Evolutionary conservation across 495 filamentous ascomycete genomes (phyloP), one percentile per base, ranked within the genome.

Genomic region (Aspergillus homomorphus): DNA sequence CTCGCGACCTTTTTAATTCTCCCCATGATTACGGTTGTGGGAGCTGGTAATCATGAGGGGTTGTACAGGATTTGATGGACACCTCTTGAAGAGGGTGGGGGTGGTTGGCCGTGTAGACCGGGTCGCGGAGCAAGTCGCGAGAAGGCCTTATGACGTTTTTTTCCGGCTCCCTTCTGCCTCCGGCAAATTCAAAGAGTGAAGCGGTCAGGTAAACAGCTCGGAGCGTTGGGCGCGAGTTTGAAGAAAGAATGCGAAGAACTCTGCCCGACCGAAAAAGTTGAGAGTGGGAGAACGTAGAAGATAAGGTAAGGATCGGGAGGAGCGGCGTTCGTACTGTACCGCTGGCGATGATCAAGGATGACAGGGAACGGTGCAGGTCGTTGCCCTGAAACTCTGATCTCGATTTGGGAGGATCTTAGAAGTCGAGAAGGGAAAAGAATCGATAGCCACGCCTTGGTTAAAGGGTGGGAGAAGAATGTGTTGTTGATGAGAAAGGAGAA

Each of bases 1-100:
- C 89, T 89, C 69, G 93, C 92, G 64, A 86, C 80, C 84, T 98
- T 98, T 75, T 90, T 93, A 75, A 98, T 98, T 86, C 88, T 92
- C 82, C 91, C 93, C 91, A 96, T 96, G 64, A 66, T 80, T 68
- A 62, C 66, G 65, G 60, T 68, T 59, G 41, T 54, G 55, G 28
- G 65, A 55, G 68, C 69, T 71, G 73, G 64, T 69, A 72, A 74
- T 74, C 80, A 83, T 83, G 70, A 77, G 78, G 74, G 69, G 54
- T 55, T 56, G 28, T 56, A 57, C 59, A 51, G 62, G 60, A 68
- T 63, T 63, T 71, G 67, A 68, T 70, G 64, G 50, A 21, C 46
- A 48, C 64, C 73, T 70, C 71, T 72, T 69, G 66, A 63, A 53
- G 62, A 66, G 62, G 63, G 56, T 65, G 59, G 63, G 58, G 63